A percentile compares a stretch with the other conserved stretches of the same genome.
Conservation (phyloP, 495 filamentous ascomycete species). For the Pseudomonodictys pantanalensis region DNA sequence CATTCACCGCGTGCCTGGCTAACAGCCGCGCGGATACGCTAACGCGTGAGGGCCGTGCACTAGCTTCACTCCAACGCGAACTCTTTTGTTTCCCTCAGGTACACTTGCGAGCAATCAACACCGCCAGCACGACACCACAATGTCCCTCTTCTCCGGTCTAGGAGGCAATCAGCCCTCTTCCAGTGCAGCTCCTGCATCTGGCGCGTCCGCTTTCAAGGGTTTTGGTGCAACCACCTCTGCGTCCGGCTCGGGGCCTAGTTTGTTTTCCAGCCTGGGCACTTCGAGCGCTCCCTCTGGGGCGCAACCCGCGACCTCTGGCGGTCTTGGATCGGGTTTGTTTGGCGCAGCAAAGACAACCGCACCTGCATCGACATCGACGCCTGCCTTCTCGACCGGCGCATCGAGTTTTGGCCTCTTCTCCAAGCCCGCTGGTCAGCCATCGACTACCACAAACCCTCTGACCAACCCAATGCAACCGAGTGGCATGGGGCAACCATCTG, state of each 20-base stretch:
- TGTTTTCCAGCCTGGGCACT: conserved; percentile 20
- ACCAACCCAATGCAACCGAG: conserved; percentile 23
- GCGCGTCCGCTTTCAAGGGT: conserved; percentile 5
- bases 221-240: conserved; percentile 2
- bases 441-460: conserved; percentile 18
- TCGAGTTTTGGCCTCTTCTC: conserved; percentile 13
- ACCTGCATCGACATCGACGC: conserved; percentile 13
- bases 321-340: conserved; percentile 12
- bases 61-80: conserved; percentile 1
- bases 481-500: not conserved
- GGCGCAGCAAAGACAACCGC: conserved; percentile 13
- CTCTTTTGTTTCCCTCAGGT: not conserved
- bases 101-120: conserved; percentile 6
- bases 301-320: conserved; percentile 27
- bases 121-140: conserved; percentile 1
- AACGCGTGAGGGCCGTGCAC: not conserved
- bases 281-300: conserved; percentile 11
- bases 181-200: not conserved
- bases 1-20: not conserved
- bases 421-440: conserved; percentile 22
- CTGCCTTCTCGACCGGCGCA: conserved; percentile 6
- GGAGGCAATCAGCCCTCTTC: conserved; percentile 20
- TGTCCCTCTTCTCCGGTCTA: conserved; percentile 29
- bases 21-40: conserved; percentile 6
- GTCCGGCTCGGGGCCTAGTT: conserved; percentile 4